Evolutionary conservation across 2,329 filamentous ascomycete species (phyloP), one percentile per base, ranked within the genome.

Genomic region (Escovopsis sp.): DNA sequence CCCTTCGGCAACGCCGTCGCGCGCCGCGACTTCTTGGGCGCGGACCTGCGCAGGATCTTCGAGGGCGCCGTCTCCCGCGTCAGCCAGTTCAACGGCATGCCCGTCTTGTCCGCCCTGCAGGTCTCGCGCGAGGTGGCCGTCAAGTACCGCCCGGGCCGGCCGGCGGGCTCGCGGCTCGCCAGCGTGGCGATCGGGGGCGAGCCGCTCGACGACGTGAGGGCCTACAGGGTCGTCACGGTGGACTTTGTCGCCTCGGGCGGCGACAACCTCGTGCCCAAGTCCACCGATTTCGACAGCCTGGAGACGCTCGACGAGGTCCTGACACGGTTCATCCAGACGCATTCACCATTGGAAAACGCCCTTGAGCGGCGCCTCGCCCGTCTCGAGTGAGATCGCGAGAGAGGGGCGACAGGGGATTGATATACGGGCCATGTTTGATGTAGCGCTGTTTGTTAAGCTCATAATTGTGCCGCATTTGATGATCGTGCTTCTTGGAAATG

Each of bases 1-100:
- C 77, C 77, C 34, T 82, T 82, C 48, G 72, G 73, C 43, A 82
- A 82, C 57, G 65, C 75, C 37, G 65, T 82, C 18, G 75, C 78
- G 8, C 73, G 80, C 51, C 57, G 80, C 12, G 59, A 54, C 1
- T 65, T 73, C 47, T 61, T 61, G 0, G 77, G 77, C 15, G 59
- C 67, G 8, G 64, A 72, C 36, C 54, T 82, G 4, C 74, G 72
- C 67, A 61, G 67, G 36, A 63, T 73, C 5, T 62, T 82, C 30
- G 75, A 81, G 53, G 77, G 77, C 4, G 66, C 72, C 44, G 66
- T 80, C 4, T 67, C 69, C 4, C 60, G 59, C 23, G 57, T 73
- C 36, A 80, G 72, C 59, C 65, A 74, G 48, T 65, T 64, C 51
- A 79, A 75, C 53, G 57, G 65, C 8, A 56, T 67, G 44, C 53